Evolutionary conservation across 495 filamentous ascomycete genomes (phyloP), one percentile per base, ranked within the genome.

Genomic region (Tuber aestivum): DNA sequence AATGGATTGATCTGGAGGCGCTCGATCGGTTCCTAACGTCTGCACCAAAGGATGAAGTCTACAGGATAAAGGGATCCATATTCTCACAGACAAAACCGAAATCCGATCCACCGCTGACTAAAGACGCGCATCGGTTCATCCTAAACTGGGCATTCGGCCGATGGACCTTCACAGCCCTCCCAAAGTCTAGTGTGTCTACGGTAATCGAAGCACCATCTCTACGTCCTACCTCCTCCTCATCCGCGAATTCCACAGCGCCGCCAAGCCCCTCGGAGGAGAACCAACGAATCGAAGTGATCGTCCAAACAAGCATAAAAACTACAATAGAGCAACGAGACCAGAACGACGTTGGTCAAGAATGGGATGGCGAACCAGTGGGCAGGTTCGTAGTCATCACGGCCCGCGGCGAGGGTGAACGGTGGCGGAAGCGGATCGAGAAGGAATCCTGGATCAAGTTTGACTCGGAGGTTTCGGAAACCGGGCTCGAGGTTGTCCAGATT

Each of bases 81-180:
- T 89, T 91, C 27, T 84, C 89, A 0, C 84, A 85, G 9, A 83
- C 83, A 0, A 83, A 87, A 1, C 89, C 94, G 0, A 84, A 83
- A 37, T 89, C 72, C 3, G 75, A 81, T 21, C 78, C 73, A 65
- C 69, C 77, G 61, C 23, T 80, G 74, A 23, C 45, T 75, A 18
- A 56, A 72, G 44, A 71, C 42, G 78, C 76, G 35, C 80, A 74
- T 5, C 79, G 89, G 76, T 97, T 94, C 82, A 96, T 97, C 70
- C 87, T 99, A 69, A 99, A 99, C 83, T 98, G 95, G 95, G 96
- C 95, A 0, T 99, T 99, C 84, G 94, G 94, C 10, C 87, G 95
- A 27, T 97, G 95, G 95, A 97, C 89, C 3, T 95, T 92, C 81
- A 95, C 94, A 9, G 86, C 87, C 0, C 85, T 92, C 48, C 83